Conservation (phyloP, 371 early-diverging fungal genomes). For the Coemansia sp. region DNA sequence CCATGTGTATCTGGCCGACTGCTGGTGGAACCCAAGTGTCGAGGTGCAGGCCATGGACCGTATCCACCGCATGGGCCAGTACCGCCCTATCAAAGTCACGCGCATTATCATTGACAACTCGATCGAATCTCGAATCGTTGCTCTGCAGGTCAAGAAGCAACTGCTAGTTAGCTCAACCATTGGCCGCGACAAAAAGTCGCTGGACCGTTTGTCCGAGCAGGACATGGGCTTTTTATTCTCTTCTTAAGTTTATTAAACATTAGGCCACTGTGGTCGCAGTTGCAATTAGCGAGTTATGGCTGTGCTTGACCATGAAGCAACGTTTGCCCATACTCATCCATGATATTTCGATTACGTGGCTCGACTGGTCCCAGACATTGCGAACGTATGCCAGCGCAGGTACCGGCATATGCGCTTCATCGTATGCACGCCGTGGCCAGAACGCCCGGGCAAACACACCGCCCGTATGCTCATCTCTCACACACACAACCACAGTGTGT, state of each 20-base stretch:
- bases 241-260: background rate
- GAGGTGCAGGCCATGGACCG: constrained; percentile 86
- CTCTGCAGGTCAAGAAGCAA: constrained; percentile 94
- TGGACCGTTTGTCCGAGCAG: constrained; percentile 73
- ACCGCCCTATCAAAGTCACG: constrained; percentile 85
- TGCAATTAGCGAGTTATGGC: background rate
- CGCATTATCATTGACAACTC: constrained; percentile 92
- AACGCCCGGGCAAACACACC: constrained; percentile 24
- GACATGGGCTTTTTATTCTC: constrained; percentile 86
- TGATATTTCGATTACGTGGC: constrained; percentile 11
- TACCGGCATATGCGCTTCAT: constrained; percentile 2
- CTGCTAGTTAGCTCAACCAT: constrained; percentile 89
- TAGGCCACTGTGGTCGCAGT: background rate
- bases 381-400: constrained; percentile 11
- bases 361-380: background rate
- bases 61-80: constrained; percentile 89
- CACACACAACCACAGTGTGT: constrained; percentile 19
- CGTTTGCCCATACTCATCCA: constrained; percentile 4
- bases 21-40: constrained; percentile 93
- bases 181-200: constrained; percentile 68
- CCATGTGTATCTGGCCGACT: constrained; percentile 84
- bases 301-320: constrained; percentile 14
- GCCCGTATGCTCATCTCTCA: constrained; percentile 13
- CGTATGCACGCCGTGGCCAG: background rate
- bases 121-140: constrained; percentile 91